Percentiles rank a stretch among this genome's conserved stretches.
Conservation (phyloP, 1,284 basidiomycete species). For the Bondarzewia mesenterica region DNA sequence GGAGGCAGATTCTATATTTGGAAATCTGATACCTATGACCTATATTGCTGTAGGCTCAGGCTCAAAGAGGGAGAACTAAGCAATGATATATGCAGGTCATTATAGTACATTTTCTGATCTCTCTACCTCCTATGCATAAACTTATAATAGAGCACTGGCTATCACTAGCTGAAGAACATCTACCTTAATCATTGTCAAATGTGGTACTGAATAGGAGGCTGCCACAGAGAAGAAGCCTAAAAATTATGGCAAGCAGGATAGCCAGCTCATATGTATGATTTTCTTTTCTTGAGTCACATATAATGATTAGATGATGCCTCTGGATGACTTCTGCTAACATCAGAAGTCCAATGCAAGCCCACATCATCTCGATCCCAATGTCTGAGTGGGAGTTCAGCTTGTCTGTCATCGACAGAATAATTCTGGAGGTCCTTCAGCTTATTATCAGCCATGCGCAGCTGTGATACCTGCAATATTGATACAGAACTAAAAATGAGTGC, state of each 20-base stretch:
- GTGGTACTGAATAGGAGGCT: slow-evolving; percentile 83
- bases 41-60: slow-evolving; percentile 90
- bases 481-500: too few species aligned
- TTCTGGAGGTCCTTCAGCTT: too few species aligned
- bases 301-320: slow-evolving; percentile 96
- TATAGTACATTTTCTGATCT: slow-evolving; percentile 65
- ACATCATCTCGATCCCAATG: too few species aligned
- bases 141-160: slow-evolving; percentile 31
- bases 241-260: slow-evolving; percentile 97
- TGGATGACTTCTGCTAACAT: too few species aligned
- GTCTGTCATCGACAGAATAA: too few species aligned
- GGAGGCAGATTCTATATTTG: slow-evolving; percentile 92
- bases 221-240: slow-evolving; percentile 86
- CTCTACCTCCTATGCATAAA: background rate
- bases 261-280: slow-evolving; percentile 98
- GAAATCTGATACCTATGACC: slow-evolving; percentile 93
- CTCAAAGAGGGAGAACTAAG: slow-evolving; percentile 85
- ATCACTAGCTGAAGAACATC: slow-evolving; percentile 85
- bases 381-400: too few species aligned
- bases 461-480: too few species aligned
- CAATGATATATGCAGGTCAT: slow-evolving; percentile 98
- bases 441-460: too few species aligned
- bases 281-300: slow-evolving; percentile 99
- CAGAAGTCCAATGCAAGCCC: too few species aligned
- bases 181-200: slow-evolving; percentile 95